Evolutionary conservation across 306 rosid genomes (phyloP).

Genomic region (Neltuma alba): DNA sequence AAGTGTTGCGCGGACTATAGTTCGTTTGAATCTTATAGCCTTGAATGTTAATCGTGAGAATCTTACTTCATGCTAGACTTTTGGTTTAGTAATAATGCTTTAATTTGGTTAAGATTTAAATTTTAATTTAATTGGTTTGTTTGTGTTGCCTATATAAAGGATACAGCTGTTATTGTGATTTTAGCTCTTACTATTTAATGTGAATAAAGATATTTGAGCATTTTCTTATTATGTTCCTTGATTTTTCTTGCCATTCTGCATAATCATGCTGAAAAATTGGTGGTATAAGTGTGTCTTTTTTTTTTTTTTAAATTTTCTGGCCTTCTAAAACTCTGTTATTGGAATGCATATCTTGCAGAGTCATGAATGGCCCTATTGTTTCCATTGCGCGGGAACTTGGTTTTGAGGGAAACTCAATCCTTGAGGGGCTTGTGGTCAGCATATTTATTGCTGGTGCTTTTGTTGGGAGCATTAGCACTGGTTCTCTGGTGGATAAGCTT

Average conservation of each 20-base stretch:
- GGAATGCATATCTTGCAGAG: constrained; percentile 52
- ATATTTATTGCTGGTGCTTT: constrained; percentile 90
- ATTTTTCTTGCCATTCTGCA: not conserved
- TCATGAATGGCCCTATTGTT: constrained; percentile 89
- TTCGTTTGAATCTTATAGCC: not conserved
- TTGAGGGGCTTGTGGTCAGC: constrained; percentile 91
- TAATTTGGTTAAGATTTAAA: not conserved
- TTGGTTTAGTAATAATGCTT: not conserved
- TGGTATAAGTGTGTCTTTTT: constrained; percentile 1
- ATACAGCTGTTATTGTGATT: not conserved
- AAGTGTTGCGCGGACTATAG: not conserved
- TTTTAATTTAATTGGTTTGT: not conserved
- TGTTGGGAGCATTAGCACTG: constrained; percentile 76
- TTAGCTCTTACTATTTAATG: not conserved
- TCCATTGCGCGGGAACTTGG: constrained; percentile 86
- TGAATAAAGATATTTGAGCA: not conserved
- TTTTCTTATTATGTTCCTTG: not conserved
- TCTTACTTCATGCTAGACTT: not conserved
- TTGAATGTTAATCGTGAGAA: not conserved
- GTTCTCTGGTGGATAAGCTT: constrained; percentile 77
- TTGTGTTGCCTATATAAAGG: not conserved
- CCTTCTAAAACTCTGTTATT: constrained; percentile 14
- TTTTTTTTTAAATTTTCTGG: not conserved
- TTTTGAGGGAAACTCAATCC: constrained; percentile 75
- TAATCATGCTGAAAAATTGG: not conserved